Evolutionary conservation across 768 basidiomycete species (phyloP).

Genomic region (Mycena albidolilacea): DNA sequence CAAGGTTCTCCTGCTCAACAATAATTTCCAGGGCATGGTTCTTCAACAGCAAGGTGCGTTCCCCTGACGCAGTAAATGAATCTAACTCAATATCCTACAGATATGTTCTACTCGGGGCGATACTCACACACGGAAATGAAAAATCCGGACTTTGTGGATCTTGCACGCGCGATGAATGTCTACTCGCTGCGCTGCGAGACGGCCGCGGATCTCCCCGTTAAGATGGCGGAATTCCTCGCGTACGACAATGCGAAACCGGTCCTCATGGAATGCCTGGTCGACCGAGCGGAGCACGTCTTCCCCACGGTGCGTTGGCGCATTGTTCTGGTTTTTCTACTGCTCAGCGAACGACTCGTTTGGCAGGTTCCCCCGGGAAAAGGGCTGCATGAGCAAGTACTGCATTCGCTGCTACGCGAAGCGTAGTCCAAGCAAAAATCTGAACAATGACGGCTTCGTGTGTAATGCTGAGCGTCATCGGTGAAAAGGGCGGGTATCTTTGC

Average conservation of each 20-base stretch:
- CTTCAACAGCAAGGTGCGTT: conserved; percentile 94
- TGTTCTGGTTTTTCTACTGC: not conserved
- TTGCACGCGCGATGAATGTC: conserved; percentile 93
- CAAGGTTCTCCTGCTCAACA: conserved; percentile 94
- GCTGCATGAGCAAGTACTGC: conserved; percentile 91
- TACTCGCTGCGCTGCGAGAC: conserved; percentile 87
- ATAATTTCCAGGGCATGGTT: conserved; percentile 99
- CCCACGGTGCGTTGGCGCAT: conserved; percentile 75
- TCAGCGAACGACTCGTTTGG: not conserved
- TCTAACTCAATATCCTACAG: conserved; percentile 47
- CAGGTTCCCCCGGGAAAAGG: conserved; percentile 95
- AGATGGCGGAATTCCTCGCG: conserved; percentile 99
- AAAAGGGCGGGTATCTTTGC: no score
- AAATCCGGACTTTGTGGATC: conserved; percentile 94
- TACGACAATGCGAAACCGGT: conserved; percentile 91
- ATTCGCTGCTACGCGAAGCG: conserved; percentile 62
- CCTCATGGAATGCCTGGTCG: conserved; percentile 91
- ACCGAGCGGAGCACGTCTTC: conserved; percentile 89
- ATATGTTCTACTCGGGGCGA: conserved; percentile 95
- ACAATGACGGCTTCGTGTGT: no score
- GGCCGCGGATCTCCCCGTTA: conserved; percentile 85
- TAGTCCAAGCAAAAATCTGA: not conserved
- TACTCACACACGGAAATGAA: conserved; percentile 97
- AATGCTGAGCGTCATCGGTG: no score
- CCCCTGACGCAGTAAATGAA: no score